These are phyloP conservation scores for Wallacemonas sp. DNA, from an alignment of 208 protist species.

Conservation along the genomic window DNA sequence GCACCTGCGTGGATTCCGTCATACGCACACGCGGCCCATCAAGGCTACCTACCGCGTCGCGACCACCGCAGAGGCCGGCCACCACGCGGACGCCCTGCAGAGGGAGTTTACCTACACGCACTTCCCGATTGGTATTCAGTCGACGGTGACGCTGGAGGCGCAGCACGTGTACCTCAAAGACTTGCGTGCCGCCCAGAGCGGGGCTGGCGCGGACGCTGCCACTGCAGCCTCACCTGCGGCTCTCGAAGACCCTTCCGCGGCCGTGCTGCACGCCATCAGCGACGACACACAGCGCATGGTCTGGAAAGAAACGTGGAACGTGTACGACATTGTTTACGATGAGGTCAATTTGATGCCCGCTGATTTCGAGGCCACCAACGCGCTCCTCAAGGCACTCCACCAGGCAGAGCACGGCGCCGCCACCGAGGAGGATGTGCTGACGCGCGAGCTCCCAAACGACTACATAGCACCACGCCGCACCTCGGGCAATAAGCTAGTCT, in stretches of 20 bases:
- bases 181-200: neutral
- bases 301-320: slow-evolving; percentile 89
- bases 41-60: neutral
- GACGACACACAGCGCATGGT: slow-evolving; percentile 27
- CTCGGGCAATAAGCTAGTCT: slow-evolving; percentile 28
- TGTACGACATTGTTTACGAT: slow-evolving; percentile 85
- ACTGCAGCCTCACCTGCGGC: neutral
- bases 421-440: neutral
- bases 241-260: neutral
- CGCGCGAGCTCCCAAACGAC: neutral
- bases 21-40: slow-evolving; percentile 38
- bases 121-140: slow-evolving; percentile 66
- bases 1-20: slow-evolving; percentile 77
- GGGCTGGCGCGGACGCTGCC: neutral
- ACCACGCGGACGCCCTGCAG: neutral
- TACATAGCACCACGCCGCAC: slow-evolving; percentile 38
- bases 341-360: slow-evolving; percentile 65
- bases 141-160: slow-evolving; percentile 8
- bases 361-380: slow-evolving; percentile 18
- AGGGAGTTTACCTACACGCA: slow-evolving; percentile 49
- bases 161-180: neutral
- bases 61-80: neutral
- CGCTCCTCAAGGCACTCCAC: slow-evolving; percentile 1
- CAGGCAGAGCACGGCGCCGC: slow-evolving; percentile 11
- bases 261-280: slow-evolving; percentile 2